Conservation (phyloP, 768 basidiomycete genomes). For the Ramaria sp. region DNA sequence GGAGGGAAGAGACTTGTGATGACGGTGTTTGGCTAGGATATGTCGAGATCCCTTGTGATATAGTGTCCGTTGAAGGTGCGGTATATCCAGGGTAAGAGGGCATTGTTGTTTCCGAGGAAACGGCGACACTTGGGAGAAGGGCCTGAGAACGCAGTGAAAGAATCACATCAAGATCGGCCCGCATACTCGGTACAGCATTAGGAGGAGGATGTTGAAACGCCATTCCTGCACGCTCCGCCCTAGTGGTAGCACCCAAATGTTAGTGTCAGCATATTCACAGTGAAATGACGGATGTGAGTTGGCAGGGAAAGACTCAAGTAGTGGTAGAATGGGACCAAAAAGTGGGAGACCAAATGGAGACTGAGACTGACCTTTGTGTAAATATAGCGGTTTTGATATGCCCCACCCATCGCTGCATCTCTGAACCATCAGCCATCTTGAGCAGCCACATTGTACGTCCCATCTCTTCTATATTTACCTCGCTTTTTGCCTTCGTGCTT, state of each 20-base stretch:
- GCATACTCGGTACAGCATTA: background rate
- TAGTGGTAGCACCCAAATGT: background rate
- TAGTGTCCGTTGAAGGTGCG: background rate
- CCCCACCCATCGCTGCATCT: slow-evolving; percentile 68
- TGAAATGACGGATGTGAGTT: slow-evolving; percentile 4
- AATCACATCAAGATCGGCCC: background rate
- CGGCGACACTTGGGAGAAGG: background rate
- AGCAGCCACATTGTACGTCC: slow-evolving; percentile 58
- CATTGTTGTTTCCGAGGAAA: background rate
- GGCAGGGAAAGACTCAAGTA: background rate
- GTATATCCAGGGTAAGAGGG: background rate
- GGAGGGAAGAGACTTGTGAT: background rate
- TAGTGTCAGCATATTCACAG: background rate
- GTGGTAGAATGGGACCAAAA: background rate
- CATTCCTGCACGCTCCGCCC: slow-evolving; percentile 6
- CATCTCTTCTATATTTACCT: slow-evolving; percentile 29
- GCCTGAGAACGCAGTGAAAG: background rate
- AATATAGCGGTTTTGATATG: slow-evolving; percentile 64
- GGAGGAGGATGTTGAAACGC: background rate
- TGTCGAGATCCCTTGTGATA: background rate
- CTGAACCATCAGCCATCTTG: slow-evolving; percentile 47
- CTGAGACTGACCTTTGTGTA: slow-evolving; percentile 28
- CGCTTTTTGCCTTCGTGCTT: background rate
- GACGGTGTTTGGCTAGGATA: background rate
- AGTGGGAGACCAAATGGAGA: background rate